Conservation (phyloP, 352 stramenopile genomes). For the Pseudoperonospora humuli region DNA sequence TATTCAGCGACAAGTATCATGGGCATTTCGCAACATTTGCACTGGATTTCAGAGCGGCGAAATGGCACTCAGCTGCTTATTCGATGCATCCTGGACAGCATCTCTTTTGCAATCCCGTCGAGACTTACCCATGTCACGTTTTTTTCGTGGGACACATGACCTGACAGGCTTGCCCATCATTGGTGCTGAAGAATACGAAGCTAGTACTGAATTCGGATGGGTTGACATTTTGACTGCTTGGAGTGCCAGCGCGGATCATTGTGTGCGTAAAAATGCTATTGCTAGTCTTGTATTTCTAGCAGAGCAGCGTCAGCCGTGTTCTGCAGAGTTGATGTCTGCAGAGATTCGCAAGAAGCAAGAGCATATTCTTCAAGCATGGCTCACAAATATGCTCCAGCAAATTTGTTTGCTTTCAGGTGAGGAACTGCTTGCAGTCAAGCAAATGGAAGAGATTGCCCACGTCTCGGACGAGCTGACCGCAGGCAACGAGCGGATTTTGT, state of each 20-base stretch:
- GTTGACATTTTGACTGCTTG: conserved; percentile 74
- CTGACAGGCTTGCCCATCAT: conserved; percentile 62
- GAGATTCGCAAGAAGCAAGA: conserved; percentile 34
- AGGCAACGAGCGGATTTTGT: conserved; percentile 65
- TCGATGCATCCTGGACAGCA: conserved; percentile 27
- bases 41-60: conserved; percentile 45
- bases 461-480: conserved; percentile 69
- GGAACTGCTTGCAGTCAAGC: conserved; percentile 63
- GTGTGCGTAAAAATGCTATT: conserved; percentile 59
- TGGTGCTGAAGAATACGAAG: conserved; percentile 70
- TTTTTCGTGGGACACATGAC: conserved; percentile 47
- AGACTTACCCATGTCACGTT: conserved; percentile 55
- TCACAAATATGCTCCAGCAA: conserved; percentile 70
- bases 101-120: conserved; percentile 50
- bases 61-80: conserved; percentile 34
- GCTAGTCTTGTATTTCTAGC: conserved; percentile 57
- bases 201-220: conserved; percentile 69
- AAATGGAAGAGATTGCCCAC: conserved; percentile 70
- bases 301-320: conserved; percentile 20
- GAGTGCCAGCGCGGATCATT: conserved; percentile 42
- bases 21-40: conserved; percentile 57
- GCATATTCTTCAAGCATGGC: conserved; percentile 70
- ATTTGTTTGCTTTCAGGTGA: conserved; percentile 46
- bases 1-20: conserved; percentile 31
- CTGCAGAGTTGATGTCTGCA: not conserved